phyloP scores from a whole-genome alignment of 768 basidiomycete genomes.

The Hydnum rufescens region DNA sequence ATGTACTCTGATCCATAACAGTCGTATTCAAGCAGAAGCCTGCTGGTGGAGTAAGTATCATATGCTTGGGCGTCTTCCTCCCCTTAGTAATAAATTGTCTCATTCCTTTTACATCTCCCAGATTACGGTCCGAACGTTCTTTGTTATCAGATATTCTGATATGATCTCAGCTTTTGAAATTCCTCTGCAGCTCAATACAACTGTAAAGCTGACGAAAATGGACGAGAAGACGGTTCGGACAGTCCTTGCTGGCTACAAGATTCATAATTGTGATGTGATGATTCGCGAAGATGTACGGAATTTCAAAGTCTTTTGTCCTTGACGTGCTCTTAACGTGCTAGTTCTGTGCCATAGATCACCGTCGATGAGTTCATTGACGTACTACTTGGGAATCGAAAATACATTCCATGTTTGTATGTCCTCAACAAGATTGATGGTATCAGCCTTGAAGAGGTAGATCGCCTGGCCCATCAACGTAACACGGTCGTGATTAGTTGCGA shows the following conservation, averaged over 20 bases:
- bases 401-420: constrained; percentile 84
- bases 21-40: constrained; percentile 88
- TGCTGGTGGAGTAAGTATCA: constrained; percentile 61
- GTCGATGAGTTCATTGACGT: constrained; percentile 97
- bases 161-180: background rate
- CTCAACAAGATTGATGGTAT: constrained; percentile 95
- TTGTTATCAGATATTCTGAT: no score
- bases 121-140: no score
- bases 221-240: constrained; percentile 90
- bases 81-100: background rate
- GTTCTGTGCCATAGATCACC: constrained; percentile 40
- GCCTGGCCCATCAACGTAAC: constrained; percentile 58
- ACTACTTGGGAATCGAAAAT: constrained; percentile 94
- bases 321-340: constrained; percentile 3
- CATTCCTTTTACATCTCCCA: background rate
- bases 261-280: constrained; percentile 95
- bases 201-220: constrained; percentile 84
- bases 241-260: constrained; percentile 80
- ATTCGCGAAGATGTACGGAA: constrained; percentile 80
- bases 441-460: constrained; percentile 65
- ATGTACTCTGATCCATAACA: constrained; percentile 3
- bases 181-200: constrained; percentile 47
- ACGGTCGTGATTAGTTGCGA: constrained; percentile 95
- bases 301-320: constrained; percentile 4
- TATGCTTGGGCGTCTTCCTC: background rate